phyloP scores from a whole-genome alignment of 2,329 filamentous ascomycete genomes.

The Zasmidium citrigriseum region DNA sequence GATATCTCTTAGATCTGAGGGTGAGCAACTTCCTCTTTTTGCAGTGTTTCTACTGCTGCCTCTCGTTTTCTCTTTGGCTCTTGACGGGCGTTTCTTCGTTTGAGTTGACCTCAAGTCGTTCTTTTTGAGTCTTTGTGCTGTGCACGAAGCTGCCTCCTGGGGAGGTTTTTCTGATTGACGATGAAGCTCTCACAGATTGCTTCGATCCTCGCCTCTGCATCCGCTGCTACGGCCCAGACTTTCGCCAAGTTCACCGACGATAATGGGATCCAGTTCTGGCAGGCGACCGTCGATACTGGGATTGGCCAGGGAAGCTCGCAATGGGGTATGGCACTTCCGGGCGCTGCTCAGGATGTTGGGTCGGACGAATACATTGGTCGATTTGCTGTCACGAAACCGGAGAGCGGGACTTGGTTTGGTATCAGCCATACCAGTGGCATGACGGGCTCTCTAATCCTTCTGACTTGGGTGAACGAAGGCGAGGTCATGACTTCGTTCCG shows the following conservation, averaged over 20 bases:
- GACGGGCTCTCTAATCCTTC: constrained; percentile 59
- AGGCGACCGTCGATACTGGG: constrained; percentile 46
- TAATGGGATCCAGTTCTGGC: constrained; percentile 57
- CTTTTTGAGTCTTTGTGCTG: constrained; percentile 16
- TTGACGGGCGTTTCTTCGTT: constrained; percentile 23
- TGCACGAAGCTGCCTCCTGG: constrained; percentile 23
- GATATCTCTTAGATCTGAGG: background rate
- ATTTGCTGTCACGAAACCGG: constrained; percentile 48
- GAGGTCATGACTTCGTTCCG: constrained; percentile 60
- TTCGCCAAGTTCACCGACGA: constrained; percentile 34
- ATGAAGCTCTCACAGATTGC: constrained; percentile 29
- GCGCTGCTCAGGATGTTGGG: constrained; percentile 40
- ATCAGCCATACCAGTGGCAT: constrained; percentile 59
- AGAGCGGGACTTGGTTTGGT: constrained; percentile 58
- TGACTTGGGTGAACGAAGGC: constrained; percentile 58
- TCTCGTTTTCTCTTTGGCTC: constrained; percentile 3
- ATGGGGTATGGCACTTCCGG: constrained; percentile 57
- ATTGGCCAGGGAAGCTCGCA: constrained; percentile 49
- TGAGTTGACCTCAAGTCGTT: constrained; percentile 12
- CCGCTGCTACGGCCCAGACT: constrained; percentile 26
- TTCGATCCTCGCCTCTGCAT: constrained; percentile 21
- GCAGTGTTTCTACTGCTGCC: background rate
- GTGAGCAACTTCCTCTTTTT: constrained; percentile 3
- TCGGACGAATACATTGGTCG: constrained; percentile 62
- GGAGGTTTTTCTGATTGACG: constrained; percentile 16